Evolutionary conservation across 2,329 filamentous ascomycete species (phyloP).

Genomic region (Hawksworthiomyces lignivorus): DNA sequence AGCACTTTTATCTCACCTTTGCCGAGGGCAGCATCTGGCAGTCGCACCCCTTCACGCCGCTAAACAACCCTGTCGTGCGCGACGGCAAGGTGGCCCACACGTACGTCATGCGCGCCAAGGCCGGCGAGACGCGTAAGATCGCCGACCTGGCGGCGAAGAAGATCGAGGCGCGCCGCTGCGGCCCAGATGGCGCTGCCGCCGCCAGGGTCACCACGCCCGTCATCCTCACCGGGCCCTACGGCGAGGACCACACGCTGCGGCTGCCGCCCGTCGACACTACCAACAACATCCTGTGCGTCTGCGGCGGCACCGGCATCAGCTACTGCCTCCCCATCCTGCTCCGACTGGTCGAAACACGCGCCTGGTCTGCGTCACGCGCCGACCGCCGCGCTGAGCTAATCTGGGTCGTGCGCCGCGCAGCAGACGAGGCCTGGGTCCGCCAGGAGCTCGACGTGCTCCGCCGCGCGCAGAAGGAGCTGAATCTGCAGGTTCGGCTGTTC

Average conservation of each 20-base stretch:
- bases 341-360: too few species aligned
- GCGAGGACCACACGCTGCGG: conserved; percentile 38
- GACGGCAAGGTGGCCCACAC: conserved; percentile 39
- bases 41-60: conserved; percentile 62
- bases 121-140: conserved; percentile 52
- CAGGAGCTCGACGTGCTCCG: conserved; percentile 46
- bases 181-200: too few species aligned
- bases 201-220: conserved; percentile 39
- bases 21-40: conserved; percentile 61
- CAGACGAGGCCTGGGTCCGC: conserved; percentile 51
- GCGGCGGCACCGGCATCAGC: too few species aligned
- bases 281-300: too few species aligned
- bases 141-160: conserved; percentile 36
- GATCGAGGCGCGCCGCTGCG: too few species aligned
- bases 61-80: conserved; percentile 40
- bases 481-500: too few species aligned
- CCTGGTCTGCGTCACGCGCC: too few species aligned
- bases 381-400: conserved; percentile 37
- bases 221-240: conserved; percentile 58
- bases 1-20: conserved; percentile 67
- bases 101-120: conserved; percentile 50
- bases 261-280: conserved; percentile 18
- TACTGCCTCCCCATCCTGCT: conserved; percentile 47
- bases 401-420: conserved; percentile 52
- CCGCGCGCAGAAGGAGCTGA: too few species aligned